Evolutionary conservation across 176 grass and related monocot genomes (phyloP).

Genomic region (Tuctoria greenei): DNA sequence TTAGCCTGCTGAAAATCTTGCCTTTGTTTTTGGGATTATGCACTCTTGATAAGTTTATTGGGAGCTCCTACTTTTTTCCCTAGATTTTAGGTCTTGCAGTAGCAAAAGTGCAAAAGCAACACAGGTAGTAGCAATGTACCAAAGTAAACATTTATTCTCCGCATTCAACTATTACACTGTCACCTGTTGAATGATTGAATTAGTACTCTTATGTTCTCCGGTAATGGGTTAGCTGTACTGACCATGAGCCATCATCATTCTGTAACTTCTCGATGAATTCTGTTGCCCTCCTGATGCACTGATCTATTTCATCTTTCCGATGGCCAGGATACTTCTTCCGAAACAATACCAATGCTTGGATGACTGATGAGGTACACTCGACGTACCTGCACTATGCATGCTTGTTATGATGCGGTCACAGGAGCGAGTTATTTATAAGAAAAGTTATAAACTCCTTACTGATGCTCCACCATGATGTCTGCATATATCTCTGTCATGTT

Average conservation of each 20-base stretch:
- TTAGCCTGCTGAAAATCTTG: conserved; percentile 7
- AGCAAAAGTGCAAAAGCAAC: conserved; percentile 2
- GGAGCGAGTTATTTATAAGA: conserved; percentile 7
- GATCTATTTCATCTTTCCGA: conserved; percentile 57
- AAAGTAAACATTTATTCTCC: neutral
- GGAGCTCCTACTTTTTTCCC: neutral
- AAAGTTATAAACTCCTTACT: conserved; percentile 49
- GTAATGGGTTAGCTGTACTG: conserved; percentile 25
- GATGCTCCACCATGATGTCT: conserved; percentile 67
- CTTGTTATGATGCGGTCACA: conserved; percentile 10
- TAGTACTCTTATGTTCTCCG: conserved; percentile 1
- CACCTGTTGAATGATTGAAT: neutral
- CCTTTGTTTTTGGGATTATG: neutral
- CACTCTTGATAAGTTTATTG: neutral
- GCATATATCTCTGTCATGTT: conserved; percentile 76
- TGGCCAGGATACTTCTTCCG: conserved; percentile 49
- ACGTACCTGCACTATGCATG: conserved; percentile 51
- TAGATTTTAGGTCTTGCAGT: conserved; percentile 23
- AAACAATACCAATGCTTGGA: conserved; percentile 61
- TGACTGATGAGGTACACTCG: conserved; percentile 71
- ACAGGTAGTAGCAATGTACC: neutral
- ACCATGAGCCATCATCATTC: conserved; percentile 82
- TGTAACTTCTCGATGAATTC: conserved; percentile 59
- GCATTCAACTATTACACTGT: neutral
- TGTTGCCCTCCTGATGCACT: conserved; percentile 45